Base-by-base conservation (phyloP, 179 eudicot species). In the Vitellaria paradoxa region DNA sequence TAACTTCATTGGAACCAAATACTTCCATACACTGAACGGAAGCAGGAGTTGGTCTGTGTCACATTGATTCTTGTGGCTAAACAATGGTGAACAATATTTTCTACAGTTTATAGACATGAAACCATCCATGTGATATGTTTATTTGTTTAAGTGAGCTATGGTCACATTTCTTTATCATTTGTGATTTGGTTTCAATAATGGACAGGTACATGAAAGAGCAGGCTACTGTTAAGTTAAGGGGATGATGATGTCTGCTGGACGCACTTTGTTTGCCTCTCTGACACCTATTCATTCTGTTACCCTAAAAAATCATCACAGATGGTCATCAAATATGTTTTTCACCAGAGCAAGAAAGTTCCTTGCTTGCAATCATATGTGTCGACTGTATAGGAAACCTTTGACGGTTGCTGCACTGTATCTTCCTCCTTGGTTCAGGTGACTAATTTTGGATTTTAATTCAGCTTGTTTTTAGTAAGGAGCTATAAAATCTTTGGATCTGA, bases 351-450 rank as follows among this genome's bases (percentile, higher is more conserved):
- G 85, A 85, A 89, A 81, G 79, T 64, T 79, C 12, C 79, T 78
- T 67, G 62, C 77, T 45, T 79, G 80, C 79, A 52, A 77, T 76
- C 88, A 73, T 68, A 79, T 60, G 76, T 79, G 40, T 76, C 80
- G 65, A 60, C 80, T 74, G n/a, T 75, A 79, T 66, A 76, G 77
- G 72, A 76, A 78, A 53, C 62, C 84, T 57, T 70, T 77, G 61
- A 94, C 91, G 98, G 97, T 88, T 77, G 92, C 84, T 42, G 78
- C 84, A 1, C 86, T 77, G 70, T 95, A 95, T 79, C 83, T 78
- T 72, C 97, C 96, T 66, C 98, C 99, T 78, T 89, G 87, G 83
- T 92, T 92, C 86, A 93, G 98, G 98, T 86, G 55, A 68, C 55
- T 37, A 66, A 45, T 82, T 78, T 59, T 55, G 1, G 17, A 42